phyloP scores from a whole-genome alignment of 2,329 filamentous ascomycete species.

The Elsinoe batatas region DNA sequence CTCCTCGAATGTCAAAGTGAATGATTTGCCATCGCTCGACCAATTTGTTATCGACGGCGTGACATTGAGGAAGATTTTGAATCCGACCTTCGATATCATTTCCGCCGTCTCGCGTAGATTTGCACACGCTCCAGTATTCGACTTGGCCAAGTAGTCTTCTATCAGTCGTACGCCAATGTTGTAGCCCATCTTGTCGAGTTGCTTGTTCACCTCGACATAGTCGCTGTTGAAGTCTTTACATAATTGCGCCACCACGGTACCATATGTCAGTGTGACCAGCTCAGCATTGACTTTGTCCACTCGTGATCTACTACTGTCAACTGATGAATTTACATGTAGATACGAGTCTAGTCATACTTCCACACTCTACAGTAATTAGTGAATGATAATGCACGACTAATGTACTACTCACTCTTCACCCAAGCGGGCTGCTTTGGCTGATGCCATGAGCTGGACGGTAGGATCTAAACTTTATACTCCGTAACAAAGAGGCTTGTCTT shows the following conservation, averaged over 20 bases:
- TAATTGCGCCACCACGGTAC: conserved; percentile 90
- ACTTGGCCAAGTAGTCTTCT: conserved; percentile 95
- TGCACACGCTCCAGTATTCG: conserved; percentile 74
- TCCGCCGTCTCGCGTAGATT: conserved; percentile 96
- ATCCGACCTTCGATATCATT: conserved; percentile 95
- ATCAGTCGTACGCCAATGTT: conserved; percentile 94
- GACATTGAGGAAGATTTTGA: conserved; percentile 98
- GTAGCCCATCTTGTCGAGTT: conserved; percentile 98
- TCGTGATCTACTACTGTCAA: conserved; percentile 56
- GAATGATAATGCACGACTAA: conserved; percentile 21
- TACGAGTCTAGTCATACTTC: conserved; percentile 56
- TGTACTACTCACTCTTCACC: conserved; percentile 58
- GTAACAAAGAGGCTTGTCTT: no score
- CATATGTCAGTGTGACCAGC: conserved; percentile 92
- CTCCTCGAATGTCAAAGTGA: conserved; percentile 92
- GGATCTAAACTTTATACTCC: no score
- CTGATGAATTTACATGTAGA: background rate
- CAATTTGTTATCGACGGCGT: conserved; percentile 89
- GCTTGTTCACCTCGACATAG: conserved; percentile 92
- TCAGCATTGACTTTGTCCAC: conserved; percentile 98
- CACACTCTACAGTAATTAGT: conserved; percentile 55
- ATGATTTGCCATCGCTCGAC: conserved; percentile 92
- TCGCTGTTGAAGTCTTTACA: conserved; percentile 94
- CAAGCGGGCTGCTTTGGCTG: conserved; percentile 57
- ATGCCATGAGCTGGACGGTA: background rate